These are phyloP conservation scores for Candida corydali DNA, from an alignment of 805 yeast species.

Conservation along the genomic window DNA sequence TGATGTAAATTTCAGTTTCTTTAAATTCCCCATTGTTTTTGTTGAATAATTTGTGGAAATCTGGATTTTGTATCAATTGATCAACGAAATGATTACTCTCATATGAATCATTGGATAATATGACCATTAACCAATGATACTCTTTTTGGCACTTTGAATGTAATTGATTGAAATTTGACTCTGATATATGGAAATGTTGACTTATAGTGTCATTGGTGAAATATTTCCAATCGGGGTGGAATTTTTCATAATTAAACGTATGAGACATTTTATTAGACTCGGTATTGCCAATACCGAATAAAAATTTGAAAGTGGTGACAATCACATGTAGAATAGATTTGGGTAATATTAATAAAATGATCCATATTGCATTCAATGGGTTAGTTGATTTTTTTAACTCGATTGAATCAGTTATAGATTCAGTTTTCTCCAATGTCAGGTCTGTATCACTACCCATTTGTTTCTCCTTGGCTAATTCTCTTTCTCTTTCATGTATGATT, in stretches of 20 bases:
- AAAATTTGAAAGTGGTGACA: conserved; percentile 26
- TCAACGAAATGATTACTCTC: conserved; percentile 17
- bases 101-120: conserved; percentile 24
- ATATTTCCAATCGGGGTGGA: conserved; percentile 17
- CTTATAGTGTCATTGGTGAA: conserved; percentile 1
- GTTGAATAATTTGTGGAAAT: conserved; percentile 20
- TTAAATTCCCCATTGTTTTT: conserved; percentile 25
- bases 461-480: conserved; percentile 4
- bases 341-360: conserved; percentile 55
- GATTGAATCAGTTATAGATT: conserved; percentile 3
- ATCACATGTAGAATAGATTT: conserved; percentile 41
- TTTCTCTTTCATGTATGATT: conserved; percentile 14
- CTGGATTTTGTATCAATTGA: conserved; percentile 12
- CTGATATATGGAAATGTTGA: conserved; percentile 11
- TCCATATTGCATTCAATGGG: conserved; percentile 36
- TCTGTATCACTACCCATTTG: neutral
- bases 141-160: conserved; percentile 25
- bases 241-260: conserved; percentile 23
- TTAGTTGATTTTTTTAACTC: conserved; percentile 7
- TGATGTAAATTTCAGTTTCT: conserved; percentile 25
- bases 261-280: conserved; percentile 18
- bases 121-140: conserved; percentile 30
- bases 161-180: conserved; percentile 24
- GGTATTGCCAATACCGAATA: conserved; percentile 16
- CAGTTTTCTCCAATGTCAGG: neutral